Base-by-base conservation (phyloP, 768 basidiomycete species). In the Leccinum arenicola region DNA sequence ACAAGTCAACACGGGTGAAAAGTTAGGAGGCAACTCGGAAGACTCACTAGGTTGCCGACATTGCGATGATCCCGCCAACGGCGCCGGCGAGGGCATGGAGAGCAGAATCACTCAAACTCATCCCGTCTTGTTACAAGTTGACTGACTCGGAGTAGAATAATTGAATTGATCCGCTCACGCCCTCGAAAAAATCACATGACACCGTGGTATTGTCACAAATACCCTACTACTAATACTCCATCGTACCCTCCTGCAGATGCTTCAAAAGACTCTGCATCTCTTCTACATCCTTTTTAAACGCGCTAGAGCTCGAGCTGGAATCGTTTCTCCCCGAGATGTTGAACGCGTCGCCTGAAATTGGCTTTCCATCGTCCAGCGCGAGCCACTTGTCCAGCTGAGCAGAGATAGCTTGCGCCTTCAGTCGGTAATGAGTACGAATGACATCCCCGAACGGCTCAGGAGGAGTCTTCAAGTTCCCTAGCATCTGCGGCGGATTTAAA, bases 51-150 rank as follows among this genome's bases (percentile, higher is more conserved):
- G 91, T 94, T 36, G 80, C 85, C n/a, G 84, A 82, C 95, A 98
- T 97, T 23, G 96, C 93, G 7, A 84, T 73, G 66, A 96, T 88
- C 25, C 96, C 96, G 51, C 93, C 95, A 1, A 88, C 84, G 17
- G 94, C 93, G 12, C 97, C 97, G 17, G 95, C 91, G 12, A 91
- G 68, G 38, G 95, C 84, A 66, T 98, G 94, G 29, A 97, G 88
- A 14, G 85, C 75, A 51, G 92, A 93, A 74, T 98, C 92, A 60
- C 80, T 83, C 83, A 45, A 45, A 45, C 7, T n/a, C 43, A 45
- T 45, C 0, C n/a, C 12, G 35, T 15, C 35, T 36, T 36, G 35
- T 36, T 36, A 36, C 35, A 36, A 36, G 35, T 43, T 43, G 31
- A 12, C 31, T 11, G 36, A 15, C 36, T 17, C 14, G 35, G 15